These are phyloP conservation scores for Kwoniella sp. DNA, from an alignment of 768 basidiomycete genomes.

Conservation along the genomic window DNA sequence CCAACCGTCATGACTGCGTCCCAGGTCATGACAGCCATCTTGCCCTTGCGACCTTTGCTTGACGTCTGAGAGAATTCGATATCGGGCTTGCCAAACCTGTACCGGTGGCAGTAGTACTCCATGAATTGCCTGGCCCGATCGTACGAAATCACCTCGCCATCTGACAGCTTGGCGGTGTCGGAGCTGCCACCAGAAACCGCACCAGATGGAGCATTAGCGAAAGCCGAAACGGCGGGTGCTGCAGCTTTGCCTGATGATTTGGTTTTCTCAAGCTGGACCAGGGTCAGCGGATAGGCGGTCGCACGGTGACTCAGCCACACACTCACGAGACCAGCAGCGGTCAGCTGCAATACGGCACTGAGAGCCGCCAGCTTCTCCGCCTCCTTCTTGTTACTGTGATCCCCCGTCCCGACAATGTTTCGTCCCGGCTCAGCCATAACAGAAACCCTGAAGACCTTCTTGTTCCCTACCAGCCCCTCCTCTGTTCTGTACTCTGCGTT, in stretches of 20 bases:
- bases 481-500: constrained; percentile 32
- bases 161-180: constrained; percentile 55
- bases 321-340: constrained; percentile 63
- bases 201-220: neutral
- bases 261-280: constrained; percentile 15
- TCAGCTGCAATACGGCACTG: constrained; percentile 68
- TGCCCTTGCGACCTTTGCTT: constrained; percentile 14
- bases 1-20: constrained; percentile 54
- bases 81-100: constrained; percentile 68
- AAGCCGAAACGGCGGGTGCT: neutral
- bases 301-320: neutral
- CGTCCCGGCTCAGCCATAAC: constrained; percentile 35
- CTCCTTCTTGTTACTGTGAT: constrained; percentile 59
- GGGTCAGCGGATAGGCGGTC: neutral
- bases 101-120: constrained; percentile 87
- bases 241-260: constrained; percentile 13
- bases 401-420: constrained; percentile 61
- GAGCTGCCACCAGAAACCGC: constrained; percentile 1
- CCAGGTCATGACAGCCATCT: constrained; percentile 17
- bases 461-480: constrained; percentile 45
- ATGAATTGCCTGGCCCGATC: constrained; percentile 82
- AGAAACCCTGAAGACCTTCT: constrained; percentile 52
- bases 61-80: constrained; percentile 56
- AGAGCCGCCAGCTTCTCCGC: constrained; percentile 73
- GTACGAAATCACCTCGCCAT: constrained; percentile 62